A percentile compares a stretch with the other conserved stretches of the same genome.
Evolutionary conservation across 495 filamentous ascomycete species (phyloP).

Genomic region (Neurospora tetraspora): DNA sequence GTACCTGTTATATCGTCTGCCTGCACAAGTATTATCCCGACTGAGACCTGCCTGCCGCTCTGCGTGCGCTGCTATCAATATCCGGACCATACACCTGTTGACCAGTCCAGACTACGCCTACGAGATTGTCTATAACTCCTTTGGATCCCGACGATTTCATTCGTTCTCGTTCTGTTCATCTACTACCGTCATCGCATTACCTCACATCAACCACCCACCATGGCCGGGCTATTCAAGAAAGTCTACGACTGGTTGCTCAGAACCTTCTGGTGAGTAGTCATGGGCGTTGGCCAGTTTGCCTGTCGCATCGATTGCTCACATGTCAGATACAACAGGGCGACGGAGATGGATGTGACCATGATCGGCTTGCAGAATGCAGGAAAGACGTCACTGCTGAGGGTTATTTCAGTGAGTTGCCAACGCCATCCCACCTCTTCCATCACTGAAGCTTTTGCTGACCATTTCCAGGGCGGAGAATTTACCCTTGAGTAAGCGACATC

Average conservation of each 20-base stretch:
- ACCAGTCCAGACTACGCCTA: not conserved
- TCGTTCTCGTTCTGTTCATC: conserved; percentile 13
- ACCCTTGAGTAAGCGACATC: conserved; percentile 84
- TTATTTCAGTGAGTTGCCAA: conserved; percentile 61
- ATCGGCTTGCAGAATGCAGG: conserved; percentile 97
- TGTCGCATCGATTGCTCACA: not conserved
- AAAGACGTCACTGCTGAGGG: conserved; percentile 89
- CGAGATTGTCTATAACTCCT: not conserved
- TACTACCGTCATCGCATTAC: not conserved
- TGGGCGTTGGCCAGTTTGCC: conserved; percentile 6
- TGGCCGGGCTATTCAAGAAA: conserved; percentile 55
- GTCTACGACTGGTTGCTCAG: conserved; percentile 98
- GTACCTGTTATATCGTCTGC: not conserved
- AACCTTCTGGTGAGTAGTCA: conserved; percentile 82
- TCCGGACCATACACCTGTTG: not conserved
- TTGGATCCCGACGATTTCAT: conserved; percentile 7
- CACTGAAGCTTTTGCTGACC: not conserved
- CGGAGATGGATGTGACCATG: conserved; percentile 99
- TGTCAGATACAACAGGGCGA: conserved; percentile 56
- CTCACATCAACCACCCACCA: conserved; percentile 4
- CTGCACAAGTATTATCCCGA: not conserved
- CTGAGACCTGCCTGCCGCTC: conserved; percentile 9
- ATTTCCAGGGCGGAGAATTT: conserved; percentile 84
- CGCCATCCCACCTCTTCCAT: not conserved
- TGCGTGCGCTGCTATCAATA: not conserved